phyloP scores from a whole-genome alignment of 192 early-diverging fungal species.

The Gonapodya prolifera region DNA sequence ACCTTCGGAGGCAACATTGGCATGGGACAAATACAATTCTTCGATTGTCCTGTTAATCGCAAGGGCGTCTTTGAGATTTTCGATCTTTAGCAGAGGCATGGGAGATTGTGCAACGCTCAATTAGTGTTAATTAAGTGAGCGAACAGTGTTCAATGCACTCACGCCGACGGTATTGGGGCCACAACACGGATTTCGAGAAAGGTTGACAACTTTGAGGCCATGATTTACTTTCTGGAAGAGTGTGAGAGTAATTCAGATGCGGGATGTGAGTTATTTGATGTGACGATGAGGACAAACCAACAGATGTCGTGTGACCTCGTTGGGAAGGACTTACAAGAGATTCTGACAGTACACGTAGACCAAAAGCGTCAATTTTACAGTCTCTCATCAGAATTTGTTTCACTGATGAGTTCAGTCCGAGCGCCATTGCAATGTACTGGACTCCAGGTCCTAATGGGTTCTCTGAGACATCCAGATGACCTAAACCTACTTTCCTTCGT shows the following conservation, averaged over 20 bases:
- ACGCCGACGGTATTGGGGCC: constrained; percentile 15
- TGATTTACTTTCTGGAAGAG: constrained; percentile 22
- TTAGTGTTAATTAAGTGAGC: no score
- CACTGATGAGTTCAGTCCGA: constrained; percentile 27
- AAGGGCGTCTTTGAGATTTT: constrained; percentile 26
- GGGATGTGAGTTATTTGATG: no score
- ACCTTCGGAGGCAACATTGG: constrained; percentile 54
- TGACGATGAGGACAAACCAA: no score
- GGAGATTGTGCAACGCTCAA: neutral
- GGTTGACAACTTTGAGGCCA: constrained; percentile 32
- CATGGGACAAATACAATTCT: constrained; percentile 47
- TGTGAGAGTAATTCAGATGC: neutral
- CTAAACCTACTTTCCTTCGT: neutral
- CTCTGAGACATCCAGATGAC: constrained; percentile 16
- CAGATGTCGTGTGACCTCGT: no score
- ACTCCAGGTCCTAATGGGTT: constrained; percentile 14
- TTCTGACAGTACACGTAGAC: constrained; percentile 27
- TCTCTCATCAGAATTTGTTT: constrained; percentile 28
- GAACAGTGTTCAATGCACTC: constrained; percentile 23
- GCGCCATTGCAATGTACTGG: constrained; percentile 39
- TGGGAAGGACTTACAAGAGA: constrained; percentile 25
- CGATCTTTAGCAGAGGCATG: constrained; percentile 6
- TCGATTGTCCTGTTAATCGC: constrained; percentile 45
- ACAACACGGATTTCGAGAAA: constrained; percentile 39
- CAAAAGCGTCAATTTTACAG: constrained; percentile 31